Evolutionary conservation across 352 stramenopile species (phyloP), one percentile per base, ranked within the genome.

Genomic region (Globisporangium paroecandrum): DNA sequence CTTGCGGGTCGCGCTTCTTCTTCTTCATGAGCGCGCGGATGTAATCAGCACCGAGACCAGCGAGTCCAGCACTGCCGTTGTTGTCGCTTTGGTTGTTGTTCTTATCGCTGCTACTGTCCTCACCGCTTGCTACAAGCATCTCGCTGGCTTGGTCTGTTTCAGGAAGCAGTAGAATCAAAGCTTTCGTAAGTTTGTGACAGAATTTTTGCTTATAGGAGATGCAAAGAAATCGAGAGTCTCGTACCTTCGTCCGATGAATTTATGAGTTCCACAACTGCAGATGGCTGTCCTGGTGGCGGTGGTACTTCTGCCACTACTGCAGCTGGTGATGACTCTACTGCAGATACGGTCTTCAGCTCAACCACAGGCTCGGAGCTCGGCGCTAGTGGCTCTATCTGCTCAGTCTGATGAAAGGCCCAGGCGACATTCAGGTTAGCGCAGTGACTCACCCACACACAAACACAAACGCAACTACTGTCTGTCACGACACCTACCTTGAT

Each of bases 401-500:
- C 56, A 47, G 5, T 62, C 56, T 62, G 27, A 24, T 47, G 20
- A 5, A 47, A 49, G n/a, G 9, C 25, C 10, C 20, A 62, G 0
- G 20, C 18, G 18, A 38, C 22, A 58, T 7, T 22, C 12, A 36
- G 15, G 7, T 51, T 15, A 29, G 18, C 29, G 32, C 55, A 41
- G 29, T 61, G 6, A 46, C 22, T 32, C 4, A 32, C 4, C 29
- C 29, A 8, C 5, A 10, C n/a, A 38, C 53, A 2, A 9, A 36
- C 25, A 56, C 36, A 43, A 34, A 49, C 29, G 24, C 58, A 27
- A 10, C 38, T 9, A 36, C 3, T 4, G n/a, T 43, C 24, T 38
- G 27, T 3, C 32, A 59, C 8, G 1, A 15, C 12, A 15, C 22
- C 29, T 22, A 82, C 76, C 66, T 82, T 82, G 43, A 82, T 82